Base-by-base conservation (phyloP, 2,329 filamentous ascomycete genomes). In the Curvularia sp. region DNA sequence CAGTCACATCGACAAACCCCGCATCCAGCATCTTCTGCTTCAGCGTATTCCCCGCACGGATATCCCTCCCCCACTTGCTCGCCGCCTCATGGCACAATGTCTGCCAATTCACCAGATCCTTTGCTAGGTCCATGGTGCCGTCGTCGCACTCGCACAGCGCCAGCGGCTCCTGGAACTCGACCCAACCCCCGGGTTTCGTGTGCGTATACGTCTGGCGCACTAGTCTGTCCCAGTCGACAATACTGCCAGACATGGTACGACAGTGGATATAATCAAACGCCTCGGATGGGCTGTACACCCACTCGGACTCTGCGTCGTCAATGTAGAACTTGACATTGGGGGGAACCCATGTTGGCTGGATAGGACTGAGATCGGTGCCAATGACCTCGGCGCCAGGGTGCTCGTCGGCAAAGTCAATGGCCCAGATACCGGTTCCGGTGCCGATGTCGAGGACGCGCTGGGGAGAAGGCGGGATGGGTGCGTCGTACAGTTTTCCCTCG, bases 261-360 rank as follows among this genome's bases (percentile, higher is more conserved):
- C 62, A 59, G 56, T 77, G 75, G 22, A 77, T 73, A 52, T 69
- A 73, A 59, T 77, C 74, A 55, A 76, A 77, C 2, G 55, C 56
- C 53, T 82, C 77, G 47, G 64, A 57, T 12, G 64, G 53, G 8
- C 53, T 43, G 38, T 75, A 76, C 5, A 75, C 64, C 78, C 78
- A 80, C 15, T 77, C 74, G 33, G 67, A 64, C 58, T 79, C 77
- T 50, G 72, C 73, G 55, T 80, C 77, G 67, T 80, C 78, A 53
- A 79, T 75, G 63, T 78, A 75, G 69, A 80, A 79, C 52, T 74
- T 73, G 26, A 71, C 70, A 55, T 80, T 79, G 0, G 77, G 72
- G 1, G 78, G 77, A 10, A 77, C 69, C 73, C 74, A 77, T 22
- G 65, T 72, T 10, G 76, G 75, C 58, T 78, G 76, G 51, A 78